Base-by-base conservation (phyloP, 805 yeast species). In the Debaryomyces castellii region DNA sequence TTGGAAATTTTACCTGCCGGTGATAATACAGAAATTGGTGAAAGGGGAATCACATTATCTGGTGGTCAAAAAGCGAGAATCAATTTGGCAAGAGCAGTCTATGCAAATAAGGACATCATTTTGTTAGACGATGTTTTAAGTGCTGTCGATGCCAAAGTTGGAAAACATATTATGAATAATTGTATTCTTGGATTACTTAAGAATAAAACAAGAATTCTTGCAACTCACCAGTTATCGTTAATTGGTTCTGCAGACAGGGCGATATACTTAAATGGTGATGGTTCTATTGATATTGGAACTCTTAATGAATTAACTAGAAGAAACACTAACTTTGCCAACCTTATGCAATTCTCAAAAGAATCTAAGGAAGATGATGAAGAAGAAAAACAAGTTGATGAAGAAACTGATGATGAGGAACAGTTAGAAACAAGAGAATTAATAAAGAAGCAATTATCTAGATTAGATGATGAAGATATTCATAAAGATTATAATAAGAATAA, bases 31-130 rank as follows among this genome's bases (percentile, higher is more conserved):
- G 71, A 67, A 51, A 62, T 67, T 46, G 72, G 72, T 48, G 71
- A 67, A 51, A 50, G 68, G 39, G 72, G 72, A 42, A 62, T 67
- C 18, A 67, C 71, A 0, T 58, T 67, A 36, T 63, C 69, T 14
- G 72, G 72, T 12, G 72, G 72, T 24, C 72, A 67, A 51, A 66
- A 66, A 46, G 71, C 72, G 1, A 51, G 71, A 48, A 58, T 66
- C 45, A 64, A 63, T 47, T 58, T 67, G 32, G 72, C 72, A 3
- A 53, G 72, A 46, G 63, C 72, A 6, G 68, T 67, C n/a, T 66
- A 66, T 50, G 59, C 63, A 11, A 49, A 61, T 44, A 50, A 47
- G 27, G 69, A 66, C 39, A 63, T 64, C 24, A 53, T 64, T 20
- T 51, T 67, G 12, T 44, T 64, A 49, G 70, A 65, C 51, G 72